Evolutionary conservation across 2,329 filamentous ascomycete species (phyloP).

Genomic region (Trichoderma sp.): DNA sequence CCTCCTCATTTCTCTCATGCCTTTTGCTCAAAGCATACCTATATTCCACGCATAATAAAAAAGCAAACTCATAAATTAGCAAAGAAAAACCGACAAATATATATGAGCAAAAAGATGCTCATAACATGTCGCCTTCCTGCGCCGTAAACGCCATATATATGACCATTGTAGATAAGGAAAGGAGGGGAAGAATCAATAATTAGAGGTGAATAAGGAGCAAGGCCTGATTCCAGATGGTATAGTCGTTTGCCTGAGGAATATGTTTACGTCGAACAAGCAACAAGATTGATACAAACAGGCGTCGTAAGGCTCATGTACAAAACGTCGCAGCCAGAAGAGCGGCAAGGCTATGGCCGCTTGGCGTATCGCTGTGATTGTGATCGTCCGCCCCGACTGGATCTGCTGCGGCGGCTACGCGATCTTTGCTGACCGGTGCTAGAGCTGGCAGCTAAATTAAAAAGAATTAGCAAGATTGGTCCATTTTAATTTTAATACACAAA

Average conservation of each 20-base stretch:
- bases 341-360: constrained; percentile 28
- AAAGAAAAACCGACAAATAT: not conserved
- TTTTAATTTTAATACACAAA: not conserved
- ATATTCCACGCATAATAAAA: not conserved
- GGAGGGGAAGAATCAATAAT: constrained; percentile 2
- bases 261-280: constrained; percentile 9
- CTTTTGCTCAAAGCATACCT: constrained; percentile 5
- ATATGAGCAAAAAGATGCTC: not conserved
- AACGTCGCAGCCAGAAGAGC: constrained; percentile 16
- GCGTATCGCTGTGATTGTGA: constrained; percentile 39
- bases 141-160: constrained; percentile 18
- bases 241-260: not conserved
- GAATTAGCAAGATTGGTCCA: constrained; percentile 29
- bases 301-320: constrained; percentile 24
- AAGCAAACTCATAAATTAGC: not conserved
- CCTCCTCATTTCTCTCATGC: constrained; percentile 4
- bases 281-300: not conserved
- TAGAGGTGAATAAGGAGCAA: not conserved
- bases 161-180: not conserved
- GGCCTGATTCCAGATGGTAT: not conserved
- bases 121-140: not conserved
- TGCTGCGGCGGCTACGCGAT: constrained; percentile 40
- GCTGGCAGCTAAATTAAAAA: constrained; percentile 41
- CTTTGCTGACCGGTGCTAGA: constrained; percentile 49
- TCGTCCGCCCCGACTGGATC: constrained; percentile 36